Percentiles rank a stretch among this genome's conserved stretches.
Evolutionary conservation across 1,284 basidiomycete genomes (phyloP).

Genomic region (Sporisorium exsertum): DNA sequence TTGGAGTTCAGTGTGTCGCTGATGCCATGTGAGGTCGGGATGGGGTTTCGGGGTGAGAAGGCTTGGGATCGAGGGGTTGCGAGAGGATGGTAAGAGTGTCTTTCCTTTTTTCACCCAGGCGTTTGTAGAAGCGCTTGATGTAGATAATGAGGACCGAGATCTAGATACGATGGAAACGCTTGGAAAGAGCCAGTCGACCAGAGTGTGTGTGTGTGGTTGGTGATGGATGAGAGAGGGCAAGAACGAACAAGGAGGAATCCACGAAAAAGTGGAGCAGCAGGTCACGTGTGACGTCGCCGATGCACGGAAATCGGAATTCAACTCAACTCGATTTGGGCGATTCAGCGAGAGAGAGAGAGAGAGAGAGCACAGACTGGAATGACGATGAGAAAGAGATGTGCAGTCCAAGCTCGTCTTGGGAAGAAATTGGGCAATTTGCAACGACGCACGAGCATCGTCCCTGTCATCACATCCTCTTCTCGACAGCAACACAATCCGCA

Average conservation of each 20-base stretch:
- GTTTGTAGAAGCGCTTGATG: neutral
- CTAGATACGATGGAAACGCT: neutral
- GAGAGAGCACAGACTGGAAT: neutral
- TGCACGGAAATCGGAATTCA: neutral
- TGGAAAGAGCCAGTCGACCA: neutral
- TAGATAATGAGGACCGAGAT: neutral
- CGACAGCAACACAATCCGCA: neutral
- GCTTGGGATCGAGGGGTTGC: too few species aligned
- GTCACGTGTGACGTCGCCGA: conserved; percentile 6
- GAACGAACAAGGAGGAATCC: neutral
- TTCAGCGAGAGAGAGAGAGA: neutral
- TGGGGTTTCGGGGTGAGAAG: too few species aligned
- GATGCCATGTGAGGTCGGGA: neutral
- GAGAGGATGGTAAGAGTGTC: too few species aligned
- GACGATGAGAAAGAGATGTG: neutral
- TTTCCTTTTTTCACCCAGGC: neutral
- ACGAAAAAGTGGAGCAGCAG: conserved; percentile 6
- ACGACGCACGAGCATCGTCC: conserved; percentile 6
- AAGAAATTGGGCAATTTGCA: conserved; percentile 16
- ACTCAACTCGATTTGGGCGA: neutral
- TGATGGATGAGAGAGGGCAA: neutral
- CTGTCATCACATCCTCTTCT: neutral
- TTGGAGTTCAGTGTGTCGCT: neutral
- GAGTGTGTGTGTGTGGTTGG: neutral
- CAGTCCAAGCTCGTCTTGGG: conserved; percentile 7